phyloP scores from a whole-genome alignment of 202 grass and related monocot genomes.

The Schoenoplectus tabernaemontani region DNA sequence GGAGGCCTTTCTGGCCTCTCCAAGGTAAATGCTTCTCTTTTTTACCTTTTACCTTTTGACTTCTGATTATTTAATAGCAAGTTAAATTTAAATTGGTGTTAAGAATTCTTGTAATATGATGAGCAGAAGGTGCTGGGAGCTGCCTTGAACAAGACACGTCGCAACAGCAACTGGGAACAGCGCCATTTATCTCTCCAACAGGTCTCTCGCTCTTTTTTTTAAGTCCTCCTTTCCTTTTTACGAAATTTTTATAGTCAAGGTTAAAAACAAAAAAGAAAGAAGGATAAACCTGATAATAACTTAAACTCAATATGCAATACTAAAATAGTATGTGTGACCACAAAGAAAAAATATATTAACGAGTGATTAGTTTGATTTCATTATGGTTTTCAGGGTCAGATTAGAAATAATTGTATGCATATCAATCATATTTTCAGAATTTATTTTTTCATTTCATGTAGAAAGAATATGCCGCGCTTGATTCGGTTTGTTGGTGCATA shows the following conservation, averaged over 20 bases:
- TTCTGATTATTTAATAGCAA: slow-evolving; percentile 9
- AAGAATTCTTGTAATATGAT: background rate
- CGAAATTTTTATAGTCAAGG: too few relatives aligned
- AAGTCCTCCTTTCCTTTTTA: background rate
- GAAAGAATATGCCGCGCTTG: slow-evolving; percentile 95
- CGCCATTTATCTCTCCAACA: slow-evolving; percentile 76
- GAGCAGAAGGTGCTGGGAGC: slow-evolving; percentile 76
- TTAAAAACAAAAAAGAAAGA: too few relatives aligned
- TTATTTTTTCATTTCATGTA: slow-evolving; percentile 26
- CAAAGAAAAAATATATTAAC: background rate
- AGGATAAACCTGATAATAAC: too few relatives aligned
- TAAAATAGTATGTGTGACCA: background rate
- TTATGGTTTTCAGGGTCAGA: background rate
- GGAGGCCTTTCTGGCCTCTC: slow-evolving; percentile 80
- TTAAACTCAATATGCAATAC: too few relatives aligned
- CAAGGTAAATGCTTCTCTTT: slow-evolving; percentile 44
- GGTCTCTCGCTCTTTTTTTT: slow-evolving; percentile 26
- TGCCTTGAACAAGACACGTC: slow-evolving; percentile 71
- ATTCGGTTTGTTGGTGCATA: slow-evolving; percentile 76
- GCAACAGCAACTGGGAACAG: slow-evolving; percentile 92
- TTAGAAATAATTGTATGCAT: background rate
- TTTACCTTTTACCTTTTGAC: background rate
- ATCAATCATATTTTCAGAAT: background rate
- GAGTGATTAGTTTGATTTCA: background rate
- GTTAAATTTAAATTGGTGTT: background rate